Evolutionary conservation across 768 basidiomycete species (phyloP).

Genomic region (Zangia roseola): DNA sequence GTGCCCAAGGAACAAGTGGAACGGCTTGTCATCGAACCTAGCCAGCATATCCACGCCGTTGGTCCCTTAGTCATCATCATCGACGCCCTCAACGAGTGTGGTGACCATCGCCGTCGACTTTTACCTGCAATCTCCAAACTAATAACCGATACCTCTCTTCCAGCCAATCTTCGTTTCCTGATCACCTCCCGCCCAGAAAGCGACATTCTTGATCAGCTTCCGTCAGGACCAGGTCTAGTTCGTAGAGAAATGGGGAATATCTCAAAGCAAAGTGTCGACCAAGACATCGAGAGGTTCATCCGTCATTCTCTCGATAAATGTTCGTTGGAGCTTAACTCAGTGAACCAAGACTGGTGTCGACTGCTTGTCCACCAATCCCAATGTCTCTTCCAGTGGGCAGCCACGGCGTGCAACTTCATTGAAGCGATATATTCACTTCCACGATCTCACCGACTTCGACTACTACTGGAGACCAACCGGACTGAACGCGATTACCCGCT

Average conservation of each 20-base stretch:
- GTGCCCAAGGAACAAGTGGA: conserved; percentile 14
- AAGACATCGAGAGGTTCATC: conserved; percentile 2
- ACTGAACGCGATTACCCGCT: neutral
- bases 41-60: conserved; percentile 5
- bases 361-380: conserved; percentile 13
- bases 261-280: neutral
- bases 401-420: conserved; percentile 21
- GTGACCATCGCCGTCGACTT: conserved; percentile 10
- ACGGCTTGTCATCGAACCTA: conserved; percentile 21
- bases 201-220: neutral
- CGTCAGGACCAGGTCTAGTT: neutral
- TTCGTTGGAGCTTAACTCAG: neutral
- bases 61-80: conserved; percentile 30
- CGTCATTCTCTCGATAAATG: neutral
- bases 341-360: conserved; percentile 4
- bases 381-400: conserved; percentile 26
- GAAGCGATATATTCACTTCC: neutral
- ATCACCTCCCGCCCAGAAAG: conserved; percentile 15
- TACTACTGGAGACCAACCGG: neutral
- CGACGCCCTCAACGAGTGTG: conserved; percentile 28
- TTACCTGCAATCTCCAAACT: conserved; percentile 8
- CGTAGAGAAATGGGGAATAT: neutral
- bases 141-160: neutral
- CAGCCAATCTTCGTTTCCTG: conserved; percentile 12
- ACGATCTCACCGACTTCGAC: neutral